These are phyloP conservation scores for Tetracladium maxilliforme DNA, from an alignment of 2,329 filamentous ascomycete genomes.

Conservation along the genomic window DNA sequence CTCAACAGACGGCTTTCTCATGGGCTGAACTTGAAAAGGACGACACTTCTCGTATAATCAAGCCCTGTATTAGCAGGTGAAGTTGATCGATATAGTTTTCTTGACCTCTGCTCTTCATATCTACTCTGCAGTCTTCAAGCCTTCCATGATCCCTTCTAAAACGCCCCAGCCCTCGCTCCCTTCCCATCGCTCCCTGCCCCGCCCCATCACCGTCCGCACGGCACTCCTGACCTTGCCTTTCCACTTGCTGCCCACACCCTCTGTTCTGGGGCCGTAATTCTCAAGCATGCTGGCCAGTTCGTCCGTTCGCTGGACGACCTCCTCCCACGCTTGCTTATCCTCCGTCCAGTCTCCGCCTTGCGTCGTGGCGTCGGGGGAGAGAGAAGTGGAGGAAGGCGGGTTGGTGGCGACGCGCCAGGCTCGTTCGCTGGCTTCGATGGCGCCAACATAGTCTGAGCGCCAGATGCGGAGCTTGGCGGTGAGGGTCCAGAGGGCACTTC, in stretches of 20 bases:
- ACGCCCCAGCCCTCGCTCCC: conserved; percentile 52
- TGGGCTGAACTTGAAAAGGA: too few relatives aligned
- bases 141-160: conserved; percentile 40
- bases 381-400: conserved; percentile 24
- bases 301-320: conserved; percentile 52
- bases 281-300: conserved; percentile 74
- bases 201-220: conserved; percentile 68
- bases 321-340: conserved; percentile 37
- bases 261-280: conserved; percentile 51
- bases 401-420: conserved; percentile 64
- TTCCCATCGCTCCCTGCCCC: conserved; percentile 73
- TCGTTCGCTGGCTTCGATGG: conserved; percentile 76
- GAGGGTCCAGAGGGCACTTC: conserved; percentile 63
- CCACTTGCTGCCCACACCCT: conserved; percentile 66
- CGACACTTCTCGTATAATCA: too few relatives aligned
- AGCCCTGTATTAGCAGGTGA: too few relatives aligned
- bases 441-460: conserved; percentile 52
- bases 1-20: too few relatives aligned
- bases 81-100: too few relatives aligned
- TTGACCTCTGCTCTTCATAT: too few relatives aligned
- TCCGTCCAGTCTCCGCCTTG: conserved; percentile 19
- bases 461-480: conserved; percentile 61
- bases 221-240: conserved; percentile 78
- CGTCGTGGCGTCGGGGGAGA: too few relatives aligned
- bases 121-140: conserved; percentile 26